These are phyloP conservation scores for Trichoderma afroharzianum DNA, from an alignment of 2,329 filamentous ascomycete species.

Conservation along the genomic window DNA sequence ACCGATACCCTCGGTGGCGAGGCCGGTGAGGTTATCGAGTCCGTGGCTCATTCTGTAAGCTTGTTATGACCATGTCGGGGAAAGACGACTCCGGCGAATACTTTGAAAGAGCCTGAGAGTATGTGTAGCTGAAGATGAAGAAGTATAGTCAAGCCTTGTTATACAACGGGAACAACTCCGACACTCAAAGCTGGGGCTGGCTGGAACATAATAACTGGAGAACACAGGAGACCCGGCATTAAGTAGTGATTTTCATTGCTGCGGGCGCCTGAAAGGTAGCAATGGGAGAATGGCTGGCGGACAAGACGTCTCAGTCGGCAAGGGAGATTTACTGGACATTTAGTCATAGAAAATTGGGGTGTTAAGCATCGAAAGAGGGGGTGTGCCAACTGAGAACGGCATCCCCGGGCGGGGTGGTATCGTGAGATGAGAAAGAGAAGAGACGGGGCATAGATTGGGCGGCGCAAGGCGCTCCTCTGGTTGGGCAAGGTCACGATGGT, in stretches of 20 bases:
- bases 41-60: constrained; percentile 4
- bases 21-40: constrained; percentile 6
- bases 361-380: constrained; percentile 4
- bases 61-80: constrained; percentile 1
- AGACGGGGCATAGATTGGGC: not conserved
- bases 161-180: not conserved
- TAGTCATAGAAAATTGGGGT: constrained; percentile 20
- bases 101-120: not conserved
- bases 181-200: not conserved
- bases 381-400: constrained; percentile 3
- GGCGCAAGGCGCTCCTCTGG: not conserved
- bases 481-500: constrained; percentile 10
- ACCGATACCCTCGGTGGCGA: constrained; percentile 25
- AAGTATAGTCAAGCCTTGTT: not conserved
- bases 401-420: not conserved
- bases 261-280: not conserved
- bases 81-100: not conserved
- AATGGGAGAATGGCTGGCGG: constrained; percentile 15
- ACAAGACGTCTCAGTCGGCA: constrained; percentile 27
- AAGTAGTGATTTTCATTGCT: constrained; percentile 15
- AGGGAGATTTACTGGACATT: constrained; percentile 25
- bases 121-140: not conserved
- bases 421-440: not conserved
- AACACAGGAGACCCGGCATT: constrained; percentile 7
- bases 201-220: constrained; percentile 15